Conservation (phyloP, 305 asterid genomes). For the Fraxinus ornus region DNA sequence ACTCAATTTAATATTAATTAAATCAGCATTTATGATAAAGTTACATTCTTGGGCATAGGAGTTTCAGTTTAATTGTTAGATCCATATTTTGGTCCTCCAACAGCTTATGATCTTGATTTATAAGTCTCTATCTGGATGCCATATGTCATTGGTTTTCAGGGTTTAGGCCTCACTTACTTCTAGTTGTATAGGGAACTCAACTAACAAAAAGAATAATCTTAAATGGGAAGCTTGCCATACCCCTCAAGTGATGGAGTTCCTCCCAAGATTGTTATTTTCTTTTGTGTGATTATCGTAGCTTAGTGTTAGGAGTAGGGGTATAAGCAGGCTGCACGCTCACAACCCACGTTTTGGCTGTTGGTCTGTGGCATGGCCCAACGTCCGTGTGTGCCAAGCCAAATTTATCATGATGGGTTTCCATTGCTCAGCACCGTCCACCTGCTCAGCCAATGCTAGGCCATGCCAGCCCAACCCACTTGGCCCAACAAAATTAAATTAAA, state of each 20-base stretch:
- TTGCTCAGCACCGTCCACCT: not conserved
- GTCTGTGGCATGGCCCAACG: not conserved
- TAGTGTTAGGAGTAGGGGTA: not conserved
- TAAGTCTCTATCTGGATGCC: not conserved
- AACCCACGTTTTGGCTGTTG: not conserved
- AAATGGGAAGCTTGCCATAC: not conserved
- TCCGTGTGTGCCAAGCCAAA: not conserved
- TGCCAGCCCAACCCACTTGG: not conserved
- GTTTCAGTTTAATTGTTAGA: not conserved
- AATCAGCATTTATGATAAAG: not conserved
- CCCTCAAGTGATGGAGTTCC: not conserved
- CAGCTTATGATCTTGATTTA: slow-evolving; percentile 5
- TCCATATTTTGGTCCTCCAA: slow-evolving; percentile 6
- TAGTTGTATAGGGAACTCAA: not conserved
- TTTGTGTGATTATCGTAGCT: not conserved
- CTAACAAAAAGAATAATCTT: not conserved
- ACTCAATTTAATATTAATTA: not conserved
- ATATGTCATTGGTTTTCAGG: not conserved
- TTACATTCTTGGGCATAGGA: not conserved
- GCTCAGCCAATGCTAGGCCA: not conserved
- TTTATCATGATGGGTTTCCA: not conserved
- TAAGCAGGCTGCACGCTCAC: not conserved
- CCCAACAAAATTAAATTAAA: not conserved
- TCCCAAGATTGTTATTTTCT: not conserved
- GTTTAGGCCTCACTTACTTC: not conserved